phyloP scores from a whole-genome alignment of 176 grass and related monocot genomes.

The Olyra latifolia region DNA sequence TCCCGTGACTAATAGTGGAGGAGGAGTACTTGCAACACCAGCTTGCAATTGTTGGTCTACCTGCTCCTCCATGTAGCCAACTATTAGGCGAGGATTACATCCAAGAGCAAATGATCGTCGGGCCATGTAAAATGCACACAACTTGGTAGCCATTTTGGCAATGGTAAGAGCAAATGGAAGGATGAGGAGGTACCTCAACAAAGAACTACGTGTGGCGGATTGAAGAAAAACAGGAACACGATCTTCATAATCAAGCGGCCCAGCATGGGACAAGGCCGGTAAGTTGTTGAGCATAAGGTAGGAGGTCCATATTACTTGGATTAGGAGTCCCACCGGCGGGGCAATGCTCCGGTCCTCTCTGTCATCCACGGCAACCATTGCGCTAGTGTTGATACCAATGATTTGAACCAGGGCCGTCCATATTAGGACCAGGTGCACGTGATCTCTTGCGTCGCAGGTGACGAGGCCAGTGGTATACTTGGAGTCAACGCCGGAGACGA shows the following conservation, averaged over 20 bases:
- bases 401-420: background rate
- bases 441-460: background rate
- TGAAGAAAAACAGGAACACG: no score
- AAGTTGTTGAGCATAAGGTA: background rate
- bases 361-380: background rate
- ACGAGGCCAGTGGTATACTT: background rate
- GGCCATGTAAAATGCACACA: background rate
- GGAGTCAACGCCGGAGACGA: background rate
- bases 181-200: background rate
- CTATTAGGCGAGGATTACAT: background rate
- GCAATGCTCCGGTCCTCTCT: background rate
- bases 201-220: no score
- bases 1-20: background rate
- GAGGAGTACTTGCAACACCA: background rate
- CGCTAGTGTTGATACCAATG: background rate
- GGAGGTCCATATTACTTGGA: background rate
- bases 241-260: no score
- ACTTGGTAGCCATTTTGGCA: background rate
- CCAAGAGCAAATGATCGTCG: background rate
- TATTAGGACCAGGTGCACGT: background rate
- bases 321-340: background rate
- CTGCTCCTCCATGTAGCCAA: constrained; percentile 24
- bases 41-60: background rate
- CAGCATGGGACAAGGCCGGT: no score
- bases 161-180: background rate